phyloP scores from a whole-genome alignment of 179 eudicot species.

The Nepenthes alata region DNA sequence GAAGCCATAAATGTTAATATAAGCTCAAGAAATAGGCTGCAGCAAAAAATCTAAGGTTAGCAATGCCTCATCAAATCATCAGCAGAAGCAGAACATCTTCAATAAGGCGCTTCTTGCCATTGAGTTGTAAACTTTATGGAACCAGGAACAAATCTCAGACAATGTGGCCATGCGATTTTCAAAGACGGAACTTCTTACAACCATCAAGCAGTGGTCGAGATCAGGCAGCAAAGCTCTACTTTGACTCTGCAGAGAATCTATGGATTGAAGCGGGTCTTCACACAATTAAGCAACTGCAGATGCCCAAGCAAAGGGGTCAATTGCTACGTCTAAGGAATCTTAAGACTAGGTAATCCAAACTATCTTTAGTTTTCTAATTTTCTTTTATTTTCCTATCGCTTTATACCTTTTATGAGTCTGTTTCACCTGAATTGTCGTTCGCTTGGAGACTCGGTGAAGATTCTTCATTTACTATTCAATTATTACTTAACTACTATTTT shows the following conservation, averaged over 20 bases:
- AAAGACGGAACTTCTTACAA: background rate
- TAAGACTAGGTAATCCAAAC: background rate
- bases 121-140: constrained; percentile 1
- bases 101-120: background rate
- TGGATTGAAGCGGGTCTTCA: too few species aligned
- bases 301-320: background rate
- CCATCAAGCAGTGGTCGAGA: too few species aligned
- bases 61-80: background rate
- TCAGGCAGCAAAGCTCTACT: too few species aligned
- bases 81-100: background rate
- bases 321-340: too few species aligned
- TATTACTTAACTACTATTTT: too few species aligned
- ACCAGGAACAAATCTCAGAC: background rate
- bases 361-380: background rate
- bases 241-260: too few species aligned
- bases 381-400: background rate
- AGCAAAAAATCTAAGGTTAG: background rate
- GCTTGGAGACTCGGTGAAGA: too few species aligned
- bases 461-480: too few species aligned
- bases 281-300: too few species aligned
- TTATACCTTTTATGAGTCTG: too few species aligned
- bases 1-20: background rate
- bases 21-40: background rate
- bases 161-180: background rate
- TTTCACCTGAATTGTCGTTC: too few species aligned